phyloP scores from a whole-genome alignment of 495 filamentous ascomycete genomes.

The Trichoderma asperelloides region DNA sequence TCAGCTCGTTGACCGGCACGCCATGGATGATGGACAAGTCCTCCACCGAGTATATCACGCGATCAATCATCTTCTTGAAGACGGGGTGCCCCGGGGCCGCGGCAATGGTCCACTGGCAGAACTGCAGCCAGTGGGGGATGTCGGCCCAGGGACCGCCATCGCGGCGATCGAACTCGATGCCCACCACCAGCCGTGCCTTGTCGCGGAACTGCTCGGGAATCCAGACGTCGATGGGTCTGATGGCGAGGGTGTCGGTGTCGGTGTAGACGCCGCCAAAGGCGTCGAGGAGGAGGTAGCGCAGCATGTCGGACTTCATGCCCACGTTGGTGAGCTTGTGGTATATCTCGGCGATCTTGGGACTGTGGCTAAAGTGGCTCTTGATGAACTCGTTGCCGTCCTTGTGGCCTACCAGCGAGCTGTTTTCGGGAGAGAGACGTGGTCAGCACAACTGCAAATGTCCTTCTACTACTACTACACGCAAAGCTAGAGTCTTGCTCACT shows the following conservation, averaged over 20 bases:
- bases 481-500: constrained; percentile 4
- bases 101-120: constrained; percentile 35
- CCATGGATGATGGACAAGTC: constrained; percentile 19
- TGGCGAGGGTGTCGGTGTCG: constrained; percentile 44
- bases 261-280: constrained; percentile 43
- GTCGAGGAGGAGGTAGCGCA: constrained; percentile 43
- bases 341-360: constrained; percentile 33
- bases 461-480: not conserved
- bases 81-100: constrained; percentile 29
- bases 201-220: constrained; percentile 31
- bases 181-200: constrained; percentile 24
- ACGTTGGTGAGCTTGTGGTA: constrained; percentile 34
- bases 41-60: constrained; percentile 24
- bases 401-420: constrained; percentile 16
- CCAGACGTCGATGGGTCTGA: constrained; percentile 34
- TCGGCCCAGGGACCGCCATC: constrained; percentile 18
- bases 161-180: constrained; percentile 28
- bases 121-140: constrained; percentile 27
- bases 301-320: constrained; percentile 42
- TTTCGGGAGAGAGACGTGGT: not conserved
- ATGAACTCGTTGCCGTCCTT: constrained; percentile 20
- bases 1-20: constrained; percentile 21
- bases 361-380: constrained; percentile 15
- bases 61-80: constrained; percentile 25
- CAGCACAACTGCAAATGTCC: not conserved